These are phyloP conservation scores for Coemansia sp. DNA, from an alignment of 192 early-diverging fungal species.

Conservation along the genomic window DNA sequence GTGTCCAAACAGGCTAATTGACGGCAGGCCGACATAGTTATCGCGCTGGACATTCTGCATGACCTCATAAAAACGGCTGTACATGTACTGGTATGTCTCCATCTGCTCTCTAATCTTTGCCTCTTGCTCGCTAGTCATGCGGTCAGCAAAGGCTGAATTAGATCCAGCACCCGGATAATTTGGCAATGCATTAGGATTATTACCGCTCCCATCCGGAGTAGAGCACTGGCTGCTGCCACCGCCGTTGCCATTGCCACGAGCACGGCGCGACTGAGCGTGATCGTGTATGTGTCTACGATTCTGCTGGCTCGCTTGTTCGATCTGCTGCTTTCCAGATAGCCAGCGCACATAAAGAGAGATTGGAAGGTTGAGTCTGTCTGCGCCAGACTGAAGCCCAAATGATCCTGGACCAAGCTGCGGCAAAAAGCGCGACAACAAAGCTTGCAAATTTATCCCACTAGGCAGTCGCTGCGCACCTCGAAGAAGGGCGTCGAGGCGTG, in stretches of 20 bases:
- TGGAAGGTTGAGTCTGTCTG: constrained; percentile 41
- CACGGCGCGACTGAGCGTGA: not conserved
- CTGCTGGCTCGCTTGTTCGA: constrained; percentile 4
- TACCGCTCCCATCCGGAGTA: constrained; percentile 9
- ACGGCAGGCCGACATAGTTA: constrained; percentile 47
- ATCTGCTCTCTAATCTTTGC: constrained; percentile 37
- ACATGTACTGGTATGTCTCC: constrained; percentile 57
- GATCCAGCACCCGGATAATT: not conserved
- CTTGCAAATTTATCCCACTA: constrained; percentile 36
- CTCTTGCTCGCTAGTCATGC: constrained; percentile 22
- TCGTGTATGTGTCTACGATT: constrained; percentile 1
- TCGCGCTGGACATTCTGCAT: constrained; percentile 63
- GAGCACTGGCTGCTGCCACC: not conserved
- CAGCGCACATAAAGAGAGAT: constrained; percentile 46
- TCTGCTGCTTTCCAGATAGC: constrained; percentile 18
- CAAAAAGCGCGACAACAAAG: constrained; percentile 44
- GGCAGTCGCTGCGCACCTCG: constrained; percentile 36
- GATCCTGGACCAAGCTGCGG: constrained; percentile 32
- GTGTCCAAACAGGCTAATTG: constrained; percentile 37
- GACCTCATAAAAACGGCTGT: constrained; percentile 69
- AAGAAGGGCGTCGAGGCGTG: constrained; percentile 38
- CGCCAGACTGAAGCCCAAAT: constrained; percentile 21
- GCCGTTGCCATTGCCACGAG: not conserved
- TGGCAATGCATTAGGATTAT: not conserved
- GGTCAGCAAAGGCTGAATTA: constrained; percentile 1